A percentile compares a stretch with the other conserved stretches of the same genome.
phyloP scores from a whole-genome alignment of 2,329 filamentous ascomycete genomes.

The Chaetomium globosum region DNA sequence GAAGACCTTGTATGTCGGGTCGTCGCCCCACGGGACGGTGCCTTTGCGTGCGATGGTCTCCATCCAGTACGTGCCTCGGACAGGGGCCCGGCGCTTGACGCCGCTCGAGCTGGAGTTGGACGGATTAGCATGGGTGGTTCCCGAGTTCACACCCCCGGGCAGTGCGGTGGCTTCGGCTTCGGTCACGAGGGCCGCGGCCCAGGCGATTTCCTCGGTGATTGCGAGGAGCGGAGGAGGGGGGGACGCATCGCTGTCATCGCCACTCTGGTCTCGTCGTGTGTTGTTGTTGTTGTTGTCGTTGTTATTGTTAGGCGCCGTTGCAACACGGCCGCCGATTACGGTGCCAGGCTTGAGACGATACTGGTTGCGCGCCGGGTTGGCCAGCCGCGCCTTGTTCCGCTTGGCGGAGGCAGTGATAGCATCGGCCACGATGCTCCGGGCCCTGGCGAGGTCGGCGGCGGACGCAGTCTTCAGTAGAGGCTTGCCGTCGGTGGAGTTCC shows the following conservation, averaged over 20 bases:
- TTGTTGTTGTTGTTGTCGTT: no score
- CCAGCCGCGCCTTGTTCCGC: conserved; percentile 32
- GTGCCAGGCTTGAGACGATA: conserved; percentile 28
- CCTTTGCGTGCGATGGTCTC: conserved; percentile 31
- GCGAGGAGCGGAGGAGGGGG: conserved; percentile 22
- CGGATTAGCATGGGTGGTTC: no score
- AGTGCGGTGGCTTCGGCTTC: conserved; percentile 31
- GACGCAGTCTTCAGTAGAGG: conserved; percentile 11
- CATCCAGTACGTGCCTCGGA: conserved; percentile 35
- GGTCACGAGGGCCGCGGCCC: conserved; percentile 36
- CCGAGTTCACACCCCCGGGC: no score
- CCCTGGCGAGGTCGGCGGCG: conserved; percentile 20
- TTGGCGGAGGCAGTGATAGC: conserved; percentile 29
- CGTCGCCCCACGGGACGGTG: conserved; percentile 38
- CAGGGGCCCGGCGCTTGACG: no score
- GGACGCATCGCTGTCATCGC: neutral
- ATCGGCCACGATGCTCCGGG: conserved; percentile 30
- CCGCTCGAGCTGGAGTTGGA: no score
- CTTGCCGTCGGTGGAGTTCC: neutral
- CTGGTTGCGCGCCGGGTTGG: conserved; percentile 31
- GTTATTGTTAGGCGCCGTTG: no score
- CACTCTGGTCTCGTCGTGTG: neutral
- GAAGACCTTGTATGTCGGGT: conserved; percentile 67
- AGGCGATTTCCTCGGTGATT: conserved; percentile 36
- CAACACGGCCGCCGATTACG: neutral